Base-by-base conservation (phyloP, 352 stramenopile species). In the Pythium scleroteichum region DNA sequence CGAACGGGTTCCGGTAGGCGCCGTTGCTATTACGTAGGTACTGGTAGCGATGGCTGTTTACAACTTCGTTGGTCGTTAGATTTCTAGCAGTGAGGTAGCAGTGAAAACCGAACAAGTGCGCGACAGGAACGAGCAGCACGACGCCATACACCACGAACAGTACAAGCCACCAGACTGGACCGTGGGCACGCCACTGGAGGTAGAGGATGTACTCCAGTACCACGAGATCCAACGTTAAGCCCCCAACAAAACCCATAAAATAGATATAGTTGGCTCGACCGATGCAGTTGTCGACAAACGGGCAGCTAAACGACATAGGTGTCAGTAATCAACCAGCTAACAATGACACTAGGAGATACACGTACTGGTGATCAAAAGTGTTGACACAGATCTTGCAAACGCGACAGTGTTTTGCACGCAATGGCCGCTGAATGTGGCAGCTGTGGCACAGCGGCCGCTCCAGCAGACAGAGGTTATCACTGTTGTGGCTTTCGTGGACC, bases 251-350 rank as follows among this genome's bases (percentile, higher is more conserved):
- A 6, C 74, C 64, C 39, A 93, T 62, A 44, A 95, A 95, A 40
- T 68, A 69, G 59, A 98, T 97, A 75, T 99, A 97, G 76, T 99
- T 99, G 65, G 92, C 85, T 45, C 97, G 94, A 23, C 97, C 97
- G 2, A 99, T 90, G 62, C 97, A 99, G 75, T 99, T 99, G 79
- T 99, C 98, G 10, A 99, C 88, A 78, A 98, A 99, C 17, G 96
- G 96, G 55, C 97, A 99, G 73, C 85, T 89, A 50, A 26, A 56
- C 45, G 4, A 62, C 16, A 65, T 49, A 49, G 26, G 60, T 16
- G 41, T 17, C 26, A 27, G 20, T 20, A 26, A 56, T 24, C 55
- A 14, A 54, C 17, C 27, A 7, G 41, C 17, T 14, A 27, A 8
- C 24, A 46, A 52, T 17, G 19, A 22, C 9, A 69, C 4, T 42